Base-by-base conservation (phyloP, 768 basidiomycete species). In the Russula sp. region DNA sequence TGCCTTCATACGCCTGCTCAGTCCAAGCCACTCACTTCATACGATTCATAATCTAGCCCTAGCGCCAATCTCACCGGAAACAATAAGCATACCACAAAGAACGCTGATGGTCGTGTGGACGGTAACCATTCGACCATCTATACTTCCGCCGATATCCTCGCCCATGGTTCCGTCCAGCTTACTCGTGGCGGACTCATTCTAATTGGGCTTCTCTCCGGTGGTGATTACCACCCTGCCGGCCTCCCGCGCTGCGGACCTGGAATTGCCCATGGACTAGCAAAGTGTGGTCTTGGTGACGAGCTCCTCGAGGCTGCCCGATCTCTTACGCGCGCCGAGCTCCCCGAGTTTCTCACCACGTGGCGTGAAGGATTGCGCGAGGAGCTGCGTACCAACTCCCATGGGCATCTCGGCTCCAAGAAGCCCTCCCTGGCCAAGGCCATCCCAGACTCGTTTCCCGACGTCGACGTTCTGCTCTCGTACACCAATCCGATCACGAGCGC, bases 131-230 rank as follows among this genome's bases (percentile, higher is more conserved):
- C 77, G 3, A 67, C 75, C 53, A 73, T 76, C 1, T 83, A 77
- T 65, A 69, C 66, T 8, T 69, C 78, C 1, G 66, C 70, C 0
- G 69, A 75, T 54, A 70, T 85, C 63, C 66, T 73, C 48, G 77
- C 76, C 77, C 68, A 87, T 64, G 70, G 75, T 11, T 73, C 76
- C 1, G 71, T 82, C 47, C 65, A 82, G 20, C 84, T 88, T 36
- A 87, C 75, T 22, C 72, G 74, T 34, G 73, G 84, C 34, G 91
- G 92, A 2, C 77, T 91, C 67, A 86, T 94, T 55, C 82, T 95
- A 29, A 87, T 94, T 46, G 93, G 86, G 2, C 77, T 95, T 1
- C 78, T 94, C 68, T 85, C 85, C n/a, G 94, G 94, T 0, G 94
- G 94, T 0, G 94, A 98, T 72, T 98, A 97, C 67, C 81, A 89